Evolutionary conservation across 2,329 filamentous ascomycete genomes (phyloP).

Genomic region (Alternaria atra): DNA sequence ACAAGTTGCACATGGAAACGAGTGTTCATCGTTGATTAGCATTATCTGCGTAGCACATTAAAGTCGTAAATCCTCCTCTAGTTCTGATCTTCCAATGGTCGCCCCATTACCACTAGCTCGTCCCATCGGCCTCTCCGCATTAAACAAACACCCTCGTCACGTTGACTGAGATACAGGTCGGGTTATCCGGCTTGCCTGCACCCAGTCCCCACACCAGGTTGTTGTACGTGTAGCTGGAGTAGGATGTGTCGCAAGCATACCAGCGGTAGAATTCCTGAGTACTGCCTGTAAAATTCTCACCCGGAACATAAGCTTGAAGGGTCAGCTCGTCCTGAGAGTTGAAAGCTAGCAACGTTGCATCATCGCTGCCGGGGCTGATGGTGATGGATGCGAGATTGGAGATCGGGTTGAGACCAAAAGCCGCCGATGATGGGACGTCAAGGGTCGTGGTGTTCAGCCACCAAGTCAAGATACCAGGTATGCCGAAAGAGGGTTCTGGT

Average conservation of each 20-base stretch:
- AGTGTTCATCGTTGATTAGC: slow-evolving; percentile 6
- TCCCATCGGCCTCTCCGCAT: neutral
- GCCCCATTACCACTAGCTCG: neutral
- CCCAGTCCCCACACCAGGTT: slow-evolving; percentile 57
- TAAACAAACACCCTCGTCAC: slow-evolving; percentile 49
- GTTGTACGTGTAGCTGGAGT: slow-evolving; percentile 53
- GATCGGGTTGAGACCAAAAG: slow-evolving; percentile 48
- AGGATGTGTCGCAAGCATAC: slow-evolving; percentile 57
- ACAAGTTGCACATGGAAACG: neutral
- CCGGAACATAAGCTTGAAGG: slow-evolving; percentile 53
- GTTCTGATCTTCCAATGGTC: neutral
- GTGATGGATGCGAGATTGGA: slow-evolving; percentile 56
- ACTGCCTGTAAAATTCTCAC: slow-evolving; percentile 39
- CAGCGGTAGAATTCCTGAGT: slow-evolving; percentile 52
- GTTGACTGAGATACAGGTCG: slow-evolving; percentile 55
- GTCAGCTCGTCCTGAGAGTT: slow-evolving; percentile 51
- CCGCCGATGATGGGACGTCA: slow-evolving; percentile 41
- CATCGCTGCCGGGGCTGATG: slow-evolving; percentile 44
- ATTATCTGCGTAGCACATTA: slow-evolving; percentile 4
- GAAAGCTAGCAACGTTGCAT: slow-evolving; percentile 51
- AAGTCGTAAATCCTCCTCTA: neutral
- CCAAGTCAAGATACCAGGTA: slow-evolving; percentile 54
- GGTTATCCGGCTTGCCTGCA: slow-evolving; percentile 54
- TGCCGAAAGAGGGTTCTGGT: slow-evolving; percentile 24
- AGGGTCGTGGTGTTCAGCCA: slow-evolving; percentile 13